Conservation (phyloP, 768 basidiomycete species). For the Tricholoma bakamatsutake region DNA sequence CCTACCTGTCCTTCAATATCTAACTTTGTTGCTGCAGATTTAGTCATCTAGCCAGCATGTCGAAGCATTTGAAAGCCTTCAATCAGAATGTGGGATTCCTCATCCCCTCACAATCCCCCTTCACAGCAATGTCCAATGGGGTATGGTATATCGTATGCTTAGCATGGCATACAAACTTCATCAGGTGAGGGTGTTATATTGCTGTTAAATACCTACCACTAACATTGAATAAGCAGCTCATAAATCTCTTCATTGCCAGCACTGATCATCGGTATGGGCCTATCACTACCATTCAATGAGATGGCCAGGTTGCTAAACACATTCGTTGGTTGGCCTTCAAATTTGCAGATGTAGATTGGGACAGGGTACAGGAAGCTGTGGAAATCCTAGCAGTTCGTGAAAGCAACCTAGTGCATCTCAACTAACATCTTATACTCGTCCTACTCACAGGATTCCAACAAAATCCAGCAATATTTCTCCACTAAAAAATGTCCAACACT, state of each 20-base stretch:
- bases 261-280: too few species aligned
- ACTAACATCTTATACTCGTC: not conserved
- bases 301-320: too few species aligned
- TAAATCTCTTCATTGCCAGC: too few species aligned
- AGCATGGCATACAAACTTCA: not conserved
- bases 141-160: not conserved
- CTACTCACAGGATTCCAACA: not conserved
- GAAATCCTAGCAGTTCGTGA: not conserved
- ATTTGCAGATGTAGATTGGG: too few species aligned
- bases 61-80: not conserved
- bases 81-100: not conserved
- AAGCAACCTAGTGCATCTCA: too few species aligned
- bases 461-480: conserved; percentile 17
- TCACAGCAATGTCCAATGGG: too few species aligned
- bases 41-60: not conserved
- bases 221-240: too few species aligned
- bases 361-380: not conserved
- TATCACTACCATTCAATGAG: too few species aligned
- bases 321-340: too few species aligned
- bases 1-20: too few species aligned
- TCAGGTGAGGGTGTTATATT: not conserved
- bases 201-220: not conserved
- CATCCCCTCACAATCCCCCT: not conserved
- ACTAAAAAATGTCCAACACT: conserved; percentile 14
- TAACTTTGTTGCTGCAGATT: not conserved